Conservation (phyloP, 106 monocot genomes). For the Amphibolis antarctica region DNA sequence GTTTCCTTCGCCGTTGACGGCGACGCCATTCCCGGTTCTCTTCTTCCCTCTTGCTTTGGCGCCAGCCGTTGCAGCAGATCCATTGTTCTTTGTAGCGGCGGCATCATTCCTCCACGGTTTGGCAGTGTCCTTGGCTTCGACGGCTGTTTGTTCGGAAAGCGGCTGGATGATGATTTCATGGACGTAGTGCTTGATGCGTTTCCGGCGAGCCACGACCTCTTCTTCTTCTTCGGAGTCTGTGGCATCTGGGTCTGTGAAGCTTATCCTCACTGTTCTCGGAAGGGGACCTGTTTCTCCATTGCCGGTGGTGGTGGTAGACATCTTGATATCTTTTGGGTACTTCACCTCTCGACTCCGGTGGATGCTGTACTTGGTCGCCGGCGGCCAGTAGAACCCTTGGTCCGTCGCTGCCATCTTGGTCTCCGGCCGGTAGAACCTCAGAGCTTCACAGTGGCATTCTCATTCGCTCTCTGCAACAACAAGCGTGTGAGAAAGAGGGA, state of each 20-base stretch:
- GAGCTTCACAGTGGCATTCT: slow-evolving; percentile 9
- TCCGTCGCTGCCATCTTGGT: neutral
- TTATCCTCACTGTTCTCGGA: slow-evolving; percentile 26
- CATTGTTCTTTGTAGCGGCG: neutral
- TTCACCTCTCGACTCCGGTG: neutral
- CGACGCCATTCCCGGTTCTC: neutral
- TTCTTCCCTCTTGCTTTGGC: neutral
- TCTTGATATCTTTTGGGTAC: neutral
- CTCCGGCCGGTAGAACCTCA: too few species aligned
- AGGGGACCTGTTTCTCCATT: neutral
- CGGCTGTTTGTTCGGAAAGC: neutral
- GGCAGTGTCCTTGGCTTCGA: neutral
- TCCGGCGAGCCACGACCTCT: neutral
- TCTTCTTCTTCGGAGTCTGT: slow-evolving; percentile 49
- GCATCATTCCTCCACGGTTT: neutral
- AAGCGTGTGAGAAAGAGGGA: neutral
- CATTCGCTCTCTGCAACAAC: too few species aligned
- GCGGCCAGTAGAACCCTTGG: neutral
- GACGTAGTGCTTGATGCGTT: slow-evolving; percentile 14
- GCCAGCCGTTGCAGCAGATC: neutral
- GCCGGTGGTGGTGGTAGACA: too few species aligned
- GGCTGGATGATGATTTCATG: slow-evolving; percentile 39
- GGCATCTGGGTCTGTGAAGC: slow-evolving; percentile 47
- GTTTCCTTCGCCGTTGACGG: neutral
- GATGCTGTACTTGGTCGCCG: neutral